Conservation (phyloP, 805 yeast genomes). For the Candida nitratophila region DNA sequence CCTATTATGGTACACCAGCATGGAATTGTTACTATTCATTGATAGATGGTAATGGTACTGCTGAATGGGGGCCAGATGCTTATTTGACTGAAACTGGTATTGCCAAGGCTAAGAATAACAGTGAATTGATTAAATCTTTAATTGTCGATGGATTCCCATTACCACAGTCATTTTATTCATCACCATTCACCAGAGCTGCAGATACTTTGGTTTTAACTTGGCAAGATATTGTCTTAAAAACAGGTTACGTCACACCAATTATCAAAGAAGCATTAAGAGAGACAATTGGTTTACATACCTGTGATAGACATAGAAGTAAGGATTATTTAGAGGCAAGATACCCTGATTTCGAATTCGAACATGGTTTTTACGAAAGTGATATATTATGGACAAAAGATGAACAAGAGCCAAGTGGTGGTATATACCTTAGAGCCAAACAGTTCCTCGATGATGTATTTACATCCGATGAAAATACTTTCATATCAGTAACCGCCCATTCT, state of each 20-base stretch:
- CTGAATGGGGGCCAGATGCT: slow-evolving; percentile 45
- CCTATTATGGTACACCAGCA: slow-evolving; percentile 35
- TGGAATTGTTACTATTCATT: slow-evolving; percentile 43
- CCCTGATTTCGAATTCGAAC: slow-evolving; percentile 35
- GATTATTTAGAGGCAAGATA: slow-evolving; percentile 33
- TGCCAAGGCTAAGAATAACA: slow-evolving; percentile 37
- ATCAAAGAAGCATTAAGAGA: slow-evolving; percentile 43
- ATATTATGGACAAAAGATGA: slow-evolving; percentile 28
- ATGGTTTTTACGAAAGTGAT: slow-evolving; percentile 40
- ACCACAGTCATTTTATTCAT: slow-evolving; percentile 37
- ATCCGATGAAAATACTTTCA: slow-evolving; percentile 17
- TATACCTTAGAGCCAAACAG: slow-evolving; percentile 4
- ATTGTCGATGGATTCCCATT: slow-evolving; percentile 17
- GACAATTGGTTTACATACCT: slow-evolving; percentile 42
- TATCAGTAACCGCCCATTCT: slow-evolving; percentile 43
- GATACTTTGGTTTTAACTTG: slow-evolving; percentile 45
- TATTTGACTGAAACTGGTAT: slow-evolving; percentile 39
- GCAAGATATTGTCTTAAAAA: slow-evolving; percentile 26
- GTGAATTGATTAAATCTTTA: slow-evolving; percentile 5
- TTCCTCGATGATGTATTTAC: slow-evolving; percentile 11
- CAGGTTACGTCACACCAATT: slow-evolving; percentile 24
- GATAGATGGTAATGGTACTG: slow-evolving; percentile 36
- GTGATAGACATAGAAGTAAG: slow-evolving; percentile 37
- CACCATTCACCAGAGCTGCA: slow-evolving; percentile 46
- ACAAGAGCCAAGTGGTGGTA: slow-evolving; percentile 12